A percentile compares a stretch with the other conserved stretches of the same genome.
Conservation (phyloP, 805 yeast genomes). For the Candida ficus region DNA sequence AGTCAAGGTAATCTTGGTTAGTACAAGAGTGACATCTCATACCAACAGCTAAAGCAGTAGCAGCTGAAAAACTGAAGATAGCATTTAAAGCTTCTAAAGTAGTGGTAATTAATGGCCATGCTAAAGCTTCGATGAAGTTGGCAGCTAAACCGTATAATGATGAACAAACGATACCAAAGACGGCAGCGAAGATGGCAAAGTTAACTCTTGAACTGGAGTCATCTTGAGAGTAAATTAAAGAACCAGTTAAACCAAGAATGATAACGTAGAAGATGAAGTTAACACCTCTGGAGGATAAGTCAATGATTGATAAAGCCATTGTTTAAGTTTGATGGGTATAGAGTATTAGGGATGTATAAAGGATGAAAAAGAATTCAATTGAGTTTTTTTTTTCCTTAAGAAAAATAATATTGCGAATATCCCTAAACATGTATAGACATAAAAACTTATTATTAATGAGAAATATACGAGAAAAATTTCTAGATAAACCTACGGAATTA, state of each 20-base stretch:
- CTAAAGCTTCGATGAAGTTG: slow-evolving; percentile 68
- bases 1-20: slow-evolving; percentile 56
- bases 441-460: too few relatives aligned
- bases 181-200: slow-evolving; percentile 81
- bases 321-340: too few relatives aligned
- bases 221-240: slow-evolving; percentile 71
- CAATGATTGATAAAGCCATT: slow-evolving; percentile 39
- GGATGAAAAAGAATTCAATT: too few relatives aligned
- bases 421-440: too few relatives aligned
- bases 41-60: slow-evolving; percentile 89
- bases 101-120: slow-evolving; percentile 80
- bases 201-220: slow-evolving; percentile 68
- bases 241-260: slow-evolving; percentile 82
- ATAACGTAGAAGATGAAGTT: slow-evolving; percentile 75
- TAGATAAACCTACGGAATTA: too few relatives aligned
- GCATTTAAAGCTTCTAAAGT: slow-evolving; percentile 79
- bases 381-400: too few relatives aligned
- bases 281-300: slow-evolving; percentile 64
- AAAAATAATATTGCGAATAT: too few relatives aligned
- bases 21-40: slow-evolving; percentile 82
- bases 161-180: slow-evolving; percentile 79
- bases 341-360: too few relatives aligned
- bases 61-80: slow-evolving; percentile 92
- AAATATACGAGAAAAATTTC: too few relatives aligned
- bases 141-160: slow-evolving; percentile 77